These are phyloP conservation scores for Triticum timopheevii DNA, from an alignment of 176 grass and related monocot genomes.

Conservation along the genomic window DNA sequence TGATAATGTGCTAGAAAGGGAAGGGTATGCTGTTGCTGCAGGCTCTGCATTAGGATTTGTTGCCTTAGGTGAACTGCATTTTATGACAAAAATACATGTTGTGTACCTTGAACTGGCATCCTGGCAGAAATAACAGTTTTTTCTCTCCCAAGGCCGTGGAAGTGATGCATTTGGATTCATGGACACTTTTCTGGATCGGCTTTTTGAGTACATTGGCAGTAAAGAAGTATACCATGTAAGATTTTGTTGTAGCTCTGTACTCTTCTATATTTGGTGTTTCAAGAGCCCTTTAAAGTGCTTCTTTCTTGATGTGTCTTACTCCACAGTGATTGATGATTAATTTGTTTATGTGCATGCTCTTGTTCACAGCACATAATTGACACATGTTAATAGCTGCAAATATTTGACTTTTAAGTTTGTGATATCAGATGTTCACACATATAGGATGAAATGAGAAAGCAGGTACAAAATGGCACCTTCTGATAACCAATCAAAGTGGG, in stretches of 20 bases:
- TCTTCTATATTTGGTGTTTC: conserved; percentile 8
- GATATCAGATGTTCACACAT: conserved; percentile 16
- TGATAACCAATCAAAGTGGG: not conserved
- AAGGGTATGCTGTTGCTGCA: conserved; percentile 98
- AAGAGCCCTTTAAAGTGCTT: conserved; percentile 7
- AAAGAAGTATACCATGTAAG: conserved; percentile 84
- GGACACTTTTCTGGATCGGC: conserved; percentile 84
- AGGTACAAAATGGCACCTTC: not conserved
- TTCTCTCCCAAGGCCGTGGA: conserved; percentile 61
- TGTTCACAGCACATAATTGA: not conserved
- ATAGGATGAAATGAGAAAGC: conserved; percentile 12
- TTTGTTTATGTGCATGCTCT: not conserved
- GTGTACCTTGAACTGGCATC: conserved; percentile 10
- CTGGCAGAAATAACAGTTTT: conserved; percentile 18
- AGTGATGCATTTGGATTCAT: conserved; percentile 70
- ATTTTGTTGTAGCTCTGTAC: conserved; percentile 15
- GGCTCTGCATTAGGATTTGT: conserved; percentile 92
- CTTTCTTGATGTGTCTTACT: conserved; percentile 20
- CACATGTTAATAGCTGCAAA: not conserved
- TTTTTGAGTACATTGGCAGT: conserved; percentile 81
- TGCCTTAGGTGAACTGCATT: conserved; percentile 72
- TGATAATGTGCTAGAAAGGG: conserved; percentile 98
- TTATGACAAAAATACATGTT: conserved; percentile 31
- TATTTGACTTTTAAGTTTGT: conserved; percentile 13
- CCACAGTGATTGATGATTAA: not conserved